Conservation (phyloP, 1,284 basidiomycete genomes). For the Cryptococcus sp. region DNA sequence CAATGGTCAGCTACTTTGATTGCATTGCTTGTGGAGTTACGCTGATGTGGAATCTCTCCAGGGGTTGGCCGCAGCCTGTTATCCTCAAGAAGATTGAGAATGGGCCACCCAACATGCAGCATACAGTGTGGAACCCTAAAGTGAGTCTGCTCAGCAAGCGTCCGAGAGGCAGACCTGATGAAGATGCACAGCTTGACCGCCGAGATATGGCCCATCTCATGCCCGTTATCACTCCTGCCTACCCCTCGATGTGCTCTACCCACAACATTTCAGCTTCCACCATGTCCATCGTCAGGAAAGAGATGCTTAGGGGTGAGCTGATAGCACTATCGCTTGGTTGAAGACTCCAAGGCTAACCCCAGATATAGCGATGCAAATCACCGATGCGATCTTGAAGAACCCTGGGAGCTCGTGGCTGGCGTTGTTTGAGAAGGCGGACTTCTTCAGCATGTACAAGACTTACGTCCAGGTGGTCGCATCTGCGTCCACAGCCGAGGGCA, state of each 20-base stretch:
- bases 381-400: slow-evolving; percentile 75
- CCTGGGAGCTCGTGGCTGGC: slow-evolving; percentile 80
- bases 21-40: not conserved
- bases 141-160: slow-evolving; percentile 52
- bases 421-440: slow-evolving; percentile 90
- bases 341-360: not conserved
- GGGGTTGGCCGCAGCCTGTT: slow-evolving; percentile 97
- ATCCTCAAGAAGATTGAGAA: slow-evolving; percentile 94
- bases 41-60: slow-evolving; percentile 43
- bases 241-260: slow-evolving; percentile 99
- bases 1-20: slow-evolving; percentile 66
- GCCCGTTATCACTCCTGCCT: slow-evolving; percentile 99
- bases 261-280: slow-evolving; percentile 97
- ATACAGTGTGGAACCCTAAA: slow-evolving; percentile 97
- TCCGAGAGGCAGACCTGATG: not conserved
- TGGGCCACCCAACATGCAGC: slow-evolving; percentile 71
- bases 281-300: slow-evolving; percentile 93
- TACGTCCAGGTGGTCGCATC: slow-evolving; percentile 98
- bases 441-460: slow-evolving; percentile 95
- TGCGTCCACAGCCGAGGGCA: slow-evolving; percentile 72
- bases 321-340: not conserved
- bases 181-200: slow-evolving; percentile 69
- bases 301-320: slow-evolving; percentile 80
- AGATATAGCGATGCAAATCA: slow-evolving; percentile 75
- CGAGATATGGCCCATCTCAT: slow-evolving; percentile 90